Base-by-base conservation (phyloP, 163 green algal genomes). In the Scenedesmus sp. region DNA sequence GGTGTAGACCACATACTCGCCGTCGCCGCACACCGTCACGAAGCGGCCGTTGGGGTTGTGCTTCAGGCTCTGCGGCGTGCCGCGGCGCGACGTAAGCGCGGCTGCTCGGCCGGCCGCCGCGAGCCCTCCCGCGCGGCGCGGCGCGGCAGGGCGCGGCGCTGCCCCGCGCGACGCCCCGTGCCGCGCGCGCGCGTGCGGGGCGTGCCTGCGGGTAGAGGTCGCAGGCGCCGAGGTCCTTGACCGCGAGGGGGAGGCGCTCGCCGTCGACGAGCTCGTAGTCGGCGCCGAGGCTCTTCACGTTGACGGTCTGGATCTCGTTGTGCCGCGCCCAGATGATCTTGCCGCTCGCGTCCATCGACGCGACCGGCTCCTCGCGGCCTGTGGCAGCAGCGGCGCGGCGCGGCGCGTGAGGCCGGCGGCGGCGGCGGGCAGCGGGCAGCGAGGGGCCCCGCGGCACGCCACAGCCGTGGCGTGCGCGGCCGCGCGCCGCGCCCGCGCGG, bases 281-380 rank as follows among this genome's bases (percentile, higher is more conserved):
- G 0, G 82, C 60, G n/a, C 85, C 87, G 29, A 92, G 86, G 4
- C 60, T 77, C 84, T 92, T 88, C 18, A 93, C 74, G 78, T 88
- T 87, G 51, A 80, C 83, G 4, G 82, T 87, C 83, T 98, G 93
- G 45, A 98, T 87, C 75, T 99, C 96, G 76, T 97, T 98, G 89
- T 99, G 95, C 44, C 92, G 92, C 10, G 95, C 94, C 93, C 94
- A 98, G 70, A 99, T 96, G 83, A 99, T 96, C 86, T 99, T 99
- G 72, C 96, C 96, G 34, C 86, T 94, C 53, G 45, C 84, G 82
- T 99, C 96, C 96, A 99, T 99, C 79, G 84, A 95, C 2, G 93
- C 96, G 20, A 99, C 93, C 0, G 96, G 96, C 85, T 99, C 96
- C 83, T 99, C 96, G 1, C 94, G 89, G 5, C 96, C 96, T 80